These are phyloP conservation scores for Crithidia mellificae DNA, from an alignment of 208 protist species.

Conservation along the genomic window DNA sequence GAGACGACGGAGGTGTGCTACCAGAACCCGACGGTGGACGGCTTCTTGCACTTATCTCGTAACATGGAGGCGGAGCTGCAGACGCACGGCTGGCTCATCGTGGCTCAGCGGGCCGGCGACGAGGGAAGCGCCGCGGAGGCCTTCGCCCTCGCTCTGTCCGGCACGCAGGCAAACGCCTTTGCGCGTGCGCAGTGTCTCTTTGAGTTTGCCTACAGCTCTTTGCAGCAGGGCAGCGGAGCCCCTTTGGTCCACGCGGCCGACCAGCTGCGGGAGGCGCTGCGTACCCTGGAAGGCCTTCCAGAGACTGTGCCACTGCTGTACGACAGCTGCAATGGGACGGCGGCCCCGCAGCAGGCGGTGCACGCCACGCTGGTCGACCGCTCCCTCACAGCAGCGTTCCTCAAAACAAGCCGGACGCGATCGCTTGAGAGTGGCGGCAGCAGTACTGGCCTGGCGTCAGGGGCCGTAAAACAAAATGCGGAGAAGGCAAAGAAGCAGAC, in stretches of 20 bases:
- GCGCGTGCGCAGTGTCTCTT: constrained; percentile 52
- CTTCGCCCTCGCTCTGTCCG: constrained; percentile 50
- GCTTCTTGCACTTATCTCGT: constrained; percentile 42
- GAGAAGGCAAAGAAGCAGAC: background rate
- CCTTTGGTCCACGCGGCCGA: constrained; percentile 11
- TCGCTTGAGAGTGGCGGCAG: background rate
- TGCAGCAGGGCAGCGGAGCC: constrained; percentile 8
- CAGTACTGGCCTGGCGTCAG: background rate
- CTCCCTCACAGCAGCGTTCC: constrained; percentile 23
- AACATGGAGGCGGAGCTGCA: constrained; percentile 63
- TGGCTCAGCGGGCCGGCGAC: constrained; percentile 43
- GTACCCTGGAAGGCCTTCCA: constrained; percentile 24
- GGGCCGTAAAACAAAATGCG: background rate
- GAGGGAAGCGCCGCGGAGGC: constrained; percentile 36
- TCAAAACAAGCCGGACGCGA: background rate
- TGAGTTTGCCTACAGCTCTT: constrained; percentile 30
- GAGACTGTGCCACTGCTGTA: constrained; percentile 16
- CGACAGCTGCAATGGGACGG: background rate
- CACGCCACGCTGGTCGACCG: constrained; percentile 8
- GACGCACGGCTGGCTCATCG: constrained; percentile 64
- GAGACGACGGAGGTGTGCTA: constrained; percentile 63
- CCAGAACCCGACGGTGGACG: constrained; percentile 37
- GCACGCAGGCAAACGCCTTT: constrained; percentile 37
- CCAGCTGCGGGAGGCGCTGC: constrained; percentile 28
- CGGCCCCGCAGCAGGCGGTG: background rate